Evolutionary conservation across 2,329 filamentous ascomycete species (phyloP).

Genomic region (Pseudocercospora pini-densiflorae): DNA sequence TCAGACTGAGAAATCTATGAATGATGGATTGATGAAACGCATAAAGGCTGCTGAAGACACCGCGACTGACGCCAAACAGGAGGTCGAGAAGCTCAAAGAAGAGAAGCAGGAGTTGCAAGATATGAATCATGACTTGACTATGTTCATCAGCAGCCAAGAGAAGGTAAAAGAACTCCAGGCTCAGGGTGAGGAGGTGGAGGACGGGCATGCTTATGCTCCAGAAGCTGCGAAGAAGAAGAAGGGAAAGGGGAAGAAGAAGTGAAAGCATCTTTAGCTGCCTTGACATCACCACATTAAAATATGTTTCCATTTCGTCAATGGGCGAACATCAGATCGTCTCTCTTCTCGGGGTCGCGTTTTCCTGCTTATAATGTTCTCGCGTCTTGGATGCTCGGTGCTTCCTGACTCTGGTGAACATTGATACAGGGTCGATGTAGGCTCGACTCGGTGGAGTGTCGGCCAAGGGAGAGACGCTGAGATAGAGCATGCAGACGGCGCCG

Average conservation of each 20-base stretch:
- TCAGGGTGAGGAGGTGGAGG: slow-evolving; percentile 72
- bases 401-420: too few species aligned
- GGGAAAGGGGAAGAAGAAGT: slow-evolving; percentile 52
- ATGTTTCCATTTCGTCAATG: too few species aligned
- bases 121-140: slow-evolving; percentile 82
- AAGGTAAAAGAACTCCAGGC: slow-evolving; percentile 70
- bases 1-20: slow-evolving; percentile 85
- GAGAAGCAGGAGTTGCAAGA: slow-evolving; percentile 77
- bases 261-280: slow-evolving; percentile 5
- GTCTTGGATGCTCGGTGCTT: too few species aligned
- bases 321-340: too few species aligned
- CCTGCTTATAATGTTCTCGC: too few species aligned
- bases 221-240: slow-evolving; percentile 46
- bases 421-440: too few species aligned
- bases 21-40: slow-evolving; percentile 78
- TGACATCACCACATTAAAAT: too few species aligned
- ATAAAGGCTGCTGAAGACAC: slow-evolving; percentile 71
- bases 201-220: slow-evolving; percentile 55
- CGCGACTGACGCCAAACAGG: slow-evolving; percentile 60
- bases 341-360: too few species aligned
- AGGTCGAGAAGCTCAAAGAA: slow-evolving; percentile 42
- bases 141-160: slow-evolving; percentile 85
- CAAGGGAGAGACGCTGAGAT: too few species aligned
- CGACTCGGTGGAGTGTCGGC: too few species aligned
- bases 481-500: too few species aligned